Conservation (phyloP, 306 rosid species). For the Pyrus betulifolia region DNA sequence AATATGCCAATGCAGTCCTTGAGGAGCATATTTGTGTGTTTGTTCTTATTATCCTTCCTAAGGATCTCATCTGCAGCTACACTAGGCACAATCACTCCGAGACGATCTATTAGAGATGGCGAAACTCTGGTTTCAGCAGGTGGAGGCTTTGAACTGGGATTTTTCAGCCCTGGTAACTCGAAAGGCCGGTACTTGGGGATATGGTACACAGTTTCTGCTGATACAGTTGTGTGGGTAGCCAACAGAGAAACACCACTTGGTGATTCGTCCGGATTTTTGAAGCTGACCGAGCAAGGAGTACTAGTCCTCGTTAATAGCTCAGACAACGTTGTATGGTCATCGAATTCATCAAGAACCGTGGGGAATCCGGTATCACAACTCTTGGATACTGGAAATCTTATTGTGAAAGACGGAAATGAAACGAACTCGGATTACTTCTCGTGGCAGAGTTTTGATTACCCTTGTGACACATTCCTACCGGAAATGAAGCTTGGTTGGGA, state of each 20-base stretch:
- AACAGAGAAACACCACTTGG: slow-evolving; percentile 12
- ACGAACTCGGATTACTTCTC: neutral
- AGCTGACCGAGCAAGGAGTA: slow-evolving; percentile 6
- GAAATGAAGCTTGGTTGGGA: slow-evolving; percentile 34
- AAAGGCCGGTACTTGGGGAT: slow-evolving; percentile 14
- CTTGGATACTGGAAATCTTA: slow-evolving; percentile 25
- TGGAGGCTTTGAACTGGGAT: slow-evolving; percentile 14
- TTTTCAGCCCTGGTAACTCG: slow-evolving; percentile 3
- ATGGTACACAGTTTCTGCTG: neutral
- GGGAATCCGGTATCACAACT: slow-evolving; percentile 17
- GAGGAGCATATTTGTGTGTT: neutral
- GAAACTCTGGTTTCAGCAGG: slow-evolving; percentile 3
- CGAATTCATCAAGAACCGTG: slow-evolving; percentile 20
- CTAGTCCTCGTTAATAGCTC: slow-evolving; percentile 16
- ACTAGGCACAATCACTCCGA: neutral
- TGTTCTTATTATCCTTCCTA: neutral
- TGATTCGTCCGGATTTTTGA: slow-evolving; percentile 11
- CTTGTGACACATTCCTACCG: slow-evolving; percentile 8
- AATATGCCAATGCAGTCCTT: neutral
- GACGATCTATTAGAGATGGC: neutral
- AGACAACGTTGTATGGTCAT: slow-evolving; percentile 23
- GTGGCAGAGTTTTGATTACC: slow-evolving; percentile 40
- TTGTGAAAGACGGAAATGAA: slow-evolving; percentile 13
- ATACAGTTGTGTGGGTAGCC: slow-evolving; percentile 11
- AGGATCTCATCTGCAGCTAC: neutral